These are phyloP conservation scores for Botrytis elliptica DNA, from an alignment of 2,329 filamentous ascomycete genomes.

Conservation along the genomic window DNA sequence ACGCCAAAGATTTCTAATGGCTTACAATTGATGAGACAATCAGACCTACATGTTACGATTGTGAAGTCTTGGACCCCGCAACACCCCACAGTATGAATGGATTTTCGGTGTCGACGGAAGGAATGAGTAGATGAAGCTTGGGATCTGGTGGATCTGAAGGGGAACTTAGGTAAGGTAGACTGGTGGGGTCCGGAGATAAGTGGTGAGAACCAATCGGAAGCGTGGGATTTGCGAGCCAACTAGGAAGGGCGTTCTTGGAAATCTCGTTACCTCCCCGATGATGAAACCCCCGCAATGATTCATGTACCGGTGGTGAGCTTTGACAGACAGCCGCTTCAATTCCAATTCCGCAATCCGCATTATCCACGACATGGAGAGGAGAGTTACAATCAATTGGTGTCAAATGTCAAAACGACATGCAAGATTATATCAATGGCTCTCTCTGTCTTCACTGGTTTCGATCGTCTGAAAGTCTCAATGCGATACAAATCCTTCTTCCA, in stretches of 20 bases:
- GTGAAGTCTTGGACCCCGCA: background rate
- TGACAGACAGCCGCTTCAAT: background rate
- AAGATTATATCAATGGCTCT: too few species aligned
- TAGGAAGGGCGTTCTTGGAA: background rate
- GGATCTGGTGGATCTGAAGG: background rate
- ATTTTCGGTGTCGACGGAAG: background rate
- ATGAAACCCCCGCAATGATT: background rate
- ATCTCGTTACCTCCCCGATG: conserved; percentile 3
- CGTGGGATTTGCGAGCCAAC: background rate
- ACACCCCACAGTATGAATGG: background rate
- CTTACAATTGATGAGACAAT: conserved; percentile 6
- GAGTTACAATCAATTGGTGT: background rate
- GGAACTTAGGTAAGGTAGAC: background rate
- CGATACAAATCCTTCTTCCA: background rate
- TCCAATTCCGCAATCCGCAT: background rate
- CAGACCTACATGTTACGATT: background rate
- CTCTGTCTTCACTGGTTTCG: background rate
- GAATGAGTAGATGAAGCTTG: background rate
- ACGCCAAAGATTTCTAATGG: background rate
- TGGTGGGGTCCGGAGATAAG: background rate
- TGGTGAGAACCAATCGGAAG: background rate
- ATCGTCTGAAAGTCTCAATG: background rate
- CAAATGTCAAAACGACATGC: too few species aligned
- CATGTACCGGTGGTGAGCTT: too few species aligned
- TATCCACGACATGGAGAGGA: background rate